Evolutionary conservation across 169 alveolate genomes (phyloP), one percentile per base, ranked within the genome.

Genomic region (Plasmodium gaboni): DNA sequence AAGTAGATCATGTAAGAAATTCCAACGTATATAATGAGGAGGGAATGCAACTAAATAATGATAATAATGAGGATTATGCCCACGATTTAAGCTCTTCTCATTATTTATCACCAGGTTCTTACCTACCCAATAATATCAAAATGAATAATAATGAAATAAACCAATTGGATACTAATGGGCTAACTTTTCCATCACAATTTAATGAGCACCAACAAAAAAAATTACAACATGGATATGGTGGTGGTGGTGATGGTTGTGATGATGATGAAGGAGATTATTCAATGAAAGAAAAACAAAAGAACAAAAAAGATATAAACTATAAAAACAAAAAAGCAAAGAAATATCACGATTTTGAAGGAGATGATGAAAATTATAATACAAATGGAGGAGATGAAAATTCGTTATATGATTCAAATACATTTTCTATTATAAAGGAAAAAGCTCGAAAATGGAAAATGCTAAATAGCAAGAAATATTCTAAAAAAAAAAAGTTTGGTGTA

Each of bases 381-480:
- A 51, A 46, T 13, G 73, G 19, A 10, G 1, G 38, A 22, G 6
- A n/a, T 8, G 73, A 60, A 19, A 51, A 74, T 12, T 2, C 50
- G 28, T 55, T 57, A 8, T 46, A 44, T 42, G 78, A 51, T 57
- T 46, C 60, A 2, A 51, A 44, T 9, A 69, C 55, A 44, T 83
- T 83, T 69, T 53, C 76, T 22, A 22, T 83, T 57, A 69, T 83
- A 4, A 83, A 83, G 70, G 85, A 83, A 69, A 93, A 94, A 74
- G 97, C 97, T 13, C 83, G 95, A 42, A 95, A 94, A 89, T 95
- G 97, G 97, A 96, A 94, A 88, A 92, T 93, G 87, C 55, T 95
- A 91, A 94, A 94, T 53, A 89, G 94, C 67, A 95, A 94, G 74
- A 93, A 96, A 38, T 95, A 92, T 69, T 69, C 92, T 3, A 93